Base-by-base conservation (phyloP, 306 rosid species). In the Gastrolobium bilobum region DNA sequence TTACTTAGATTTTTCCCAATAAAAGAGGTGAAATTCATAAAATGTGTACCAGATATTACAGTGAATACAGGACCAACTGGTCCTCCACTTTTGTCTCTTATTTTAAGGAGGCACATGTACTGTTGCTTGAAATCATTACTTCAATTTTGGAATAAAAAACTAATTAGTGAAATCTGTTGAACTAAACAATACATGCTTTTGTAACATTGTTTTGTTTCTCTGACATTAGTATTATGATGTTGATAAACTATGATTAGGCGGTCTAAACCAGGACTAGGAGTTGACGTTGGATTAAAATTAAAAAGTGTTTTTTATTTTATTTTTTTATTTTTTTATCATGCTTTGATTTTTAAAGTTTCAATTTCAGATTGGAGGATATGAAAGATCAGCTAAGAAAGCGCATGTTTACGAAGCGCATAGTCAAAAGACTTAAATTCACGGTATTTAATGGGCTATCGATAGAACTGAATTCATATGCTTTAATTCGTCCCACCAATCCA, bases 361-460 rank as follows among this genome's bases (percentile, higher is more conserved):
- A 77, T 71, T 88, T 78, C 88, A 95, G 99, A 81, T 79, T 92
- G 81, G 90, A 89, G 86, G 97, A 89, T 81, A 92, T 91, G 99
- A 95, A 92, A 73, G 86, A 81, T 85, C 97, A 95, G 81, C 87
- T 95, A 78, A 89, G 97, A 85, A 94, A 91, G 87, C 95, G 88
- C 62, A 89, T 95, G 93, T 92, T 91, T 85, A 92, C 73, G n/a
- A 95, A 95, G 82, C 97, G 99, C 67, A 79, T 89, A 38, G 89
- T 92, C 61, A 92, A 73, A 75, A 91, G 79, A 60, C 83, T 91
- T 62, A 90, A 78, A 64, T 92, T 95, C 85, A 83, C 83, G 0
- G 61, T 95, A 53, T 89, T 90, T 71, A 71, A 84, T 82, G 97
- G 92, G 77, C 56, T 92, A 66, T 87, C 97, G 4, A 88, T 95